phyloP scores from a whole-genome alignment of 2,329 filamentous ascomycete genomes.

The Hypoxylon sp. region DNA sequence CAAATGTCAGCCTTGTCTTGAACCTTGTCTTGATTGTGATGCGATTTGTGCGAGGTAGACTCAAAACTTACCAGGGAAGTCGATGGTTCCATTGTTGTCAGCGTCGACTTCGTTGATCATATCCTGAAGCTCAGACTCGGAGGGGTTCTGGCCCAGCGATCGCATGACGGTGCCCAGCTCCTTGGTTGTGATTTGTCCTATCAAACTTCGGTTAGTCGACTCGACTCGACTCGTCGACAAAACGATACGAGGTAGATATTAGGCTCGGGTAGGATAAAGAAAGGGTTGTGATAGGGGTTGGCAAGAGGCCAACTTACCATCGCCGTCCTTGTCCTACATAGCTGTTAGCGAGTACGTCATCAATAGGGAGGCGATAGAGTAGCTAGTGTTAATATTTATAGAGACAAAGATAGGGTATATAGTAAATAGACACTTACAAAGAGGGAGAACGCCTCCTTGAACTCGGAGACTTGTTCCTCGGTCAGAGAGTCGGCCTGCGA shows the following conservation, averaged over 20 bases:
- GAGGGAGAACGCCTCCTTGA: conserved; percentile 99
- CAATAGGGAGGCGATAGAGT: conserved; percentile 11
- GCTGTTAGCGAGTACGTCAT: conserved; percentile 47
- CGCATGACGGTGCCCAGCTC: conserved; percentile 92
- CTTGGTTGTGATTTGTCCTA: conserved; percentile 93
- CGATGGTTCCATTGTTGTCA: conserved; percentile 93
- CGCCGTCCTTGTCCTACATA: conserved; percentile 85
- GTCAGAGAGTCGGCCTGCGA: conserved; percentile 94
- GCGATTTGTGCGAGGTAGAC: conserved; percentile 21
- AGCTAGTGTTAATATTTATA: conserved; percentile 1
- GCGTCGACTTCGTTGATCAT: conserved; percentile 96
- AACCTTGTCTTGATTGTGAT: neutral
- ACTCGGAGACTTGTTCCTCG: conserved; percentile 99
- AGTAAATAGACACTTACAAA: conserved; percentile 78
- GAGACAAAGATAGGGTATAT: conserved; percentile 16
- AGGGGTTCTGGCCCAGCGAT: conserved; percentile 89
- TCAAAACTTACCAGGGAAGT: conserved; percentile 80
- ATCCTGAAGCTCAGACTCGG: conserved; percentile 89
- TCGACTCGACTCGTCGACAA: conserved; percentile 13
- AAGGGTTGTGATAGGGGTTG: conserved; percentile 6
- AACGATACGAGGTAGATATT: conserved; percentile 5
- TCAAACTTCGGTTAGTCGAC: conserved; percentile 31
- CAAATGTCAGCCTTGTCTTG: conserved; percentile 51
- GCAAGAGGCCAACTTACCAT: conserved; percentile 72
- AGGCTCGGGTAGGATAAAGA: conserved; percentile 11